These are phyloP conservation scores for Penicillium robsamsonii DNA, from an alignment of 495 filamentous ascomycete species.

Conservation along the genomic window DNA sequence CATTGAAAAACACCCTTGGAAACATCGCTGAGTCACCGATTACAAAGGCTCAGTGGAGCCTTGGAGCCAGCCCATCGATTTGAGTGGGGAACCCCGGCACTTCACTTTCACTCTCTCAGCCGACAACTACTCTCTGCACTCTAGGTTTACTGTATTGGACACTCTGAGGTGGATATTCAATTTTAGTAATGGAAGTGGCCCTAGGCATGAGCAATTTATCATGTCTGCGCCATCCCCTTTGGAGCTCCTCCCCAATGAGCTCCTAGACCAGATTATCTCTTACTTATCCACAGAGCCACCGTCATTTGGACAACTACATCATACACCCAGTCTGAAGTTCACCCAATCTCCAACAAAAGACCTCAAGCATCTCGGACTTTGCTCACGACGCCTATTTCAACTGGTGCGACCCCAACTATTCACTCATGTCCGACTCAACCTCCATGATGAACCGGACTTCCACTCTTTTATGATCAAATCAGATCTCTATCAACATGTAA, in stretches of 20 bases:
- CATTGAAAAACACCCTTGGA: background rate
- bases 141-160: background rate
- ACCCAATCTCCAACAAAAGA: conserved; percentile 20
- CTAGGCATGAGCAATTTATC: background rate
- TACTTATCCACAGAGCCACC: conserved; percentile 30
- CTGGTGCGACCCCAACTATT: conserved; percentile 38
- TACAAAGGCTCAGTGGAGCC: conserved; percentile 27
- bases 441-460: conserved; percentile 30
- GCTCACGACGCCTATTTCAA: conserved; percentile 27
- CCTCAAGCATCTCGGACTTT: conserved; percentile 36
- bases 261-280: conserved; percentile 40
- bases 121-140: conserved; percentile 19
- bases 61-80: background rate
- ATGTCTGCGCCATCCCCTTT: conserved; percentile 11
- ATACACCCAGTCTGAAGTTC: conserved; percentile 24
- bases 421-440: conserved; percentile 30
- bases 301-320: conserved; percentile 26
- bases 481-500: conserved; percentile 31
- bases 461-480: conserved; percentile 27
- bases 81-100: conserved; percentile 26
- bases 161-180: background rate
- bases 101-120: conserved; percentile 19
- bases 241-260: conserved; percentile 39
- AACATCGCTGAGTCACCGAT: conserved; percentile 25
- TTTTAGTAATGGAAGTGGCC: conserved; percentile 5